phyloP scores from a whole-genome alignment of 129 eudicot genomes.

The Chrysanthemum makinoi region DNA sequence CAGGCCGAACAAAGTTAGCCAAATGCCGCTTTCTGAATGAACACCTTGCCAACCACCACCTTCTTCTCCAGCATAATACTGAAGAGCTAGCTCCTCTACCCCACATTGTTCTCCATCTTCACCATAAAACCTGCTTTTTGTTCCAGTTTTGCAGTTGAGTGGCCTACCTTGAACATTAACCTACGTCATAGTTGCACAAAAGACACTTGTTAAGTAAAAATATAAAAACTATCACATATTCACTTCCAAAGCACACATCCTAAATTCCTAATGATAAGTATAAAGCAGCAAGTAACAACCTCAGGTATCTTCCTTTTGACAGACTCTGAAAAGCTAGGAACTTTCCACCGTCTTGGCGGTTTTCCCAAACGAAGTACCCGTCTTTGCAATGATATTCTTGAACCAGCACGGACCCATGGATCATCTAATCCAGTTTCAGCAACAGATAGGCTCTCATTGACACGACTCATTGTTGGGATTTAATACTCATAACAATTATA shows the following conservation, averaged over 20 bases:
- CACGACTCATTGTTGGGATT: conserved; percentile 58
- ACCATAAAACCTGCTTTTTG: conserved; percentile 83
- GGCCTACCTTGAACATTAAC: conserved; percentile 89
- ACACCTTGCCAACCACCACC: conserved; percentile 96
- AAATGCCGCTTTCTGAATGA: conserved; percentile 91
- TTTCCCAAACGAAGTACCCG: conserved; percentile 81
- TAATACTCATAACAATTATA: no score
- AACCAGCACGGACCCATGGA: conserved; percentile 95
- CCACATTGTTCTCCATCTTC: conserved; percentile 97
- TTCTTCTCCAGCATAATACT: conserved; percentile 88
- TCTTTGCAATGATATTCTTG: conserved; percentile 75
- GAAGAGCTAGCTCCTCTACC: conserved; percentile 86
- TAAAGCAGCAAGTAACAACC: conserved; percentile 38
- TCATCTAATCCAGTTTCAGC: conserved; percentile 79
- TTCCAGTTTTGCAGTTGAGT: conserved; percentile 58
- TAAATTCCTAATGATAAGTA: background rate
- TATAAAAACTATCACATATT: no score
- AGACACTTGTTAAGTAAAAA: conserved; percentile 4
- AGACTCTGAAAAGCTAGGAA: conserved; percentile 66
- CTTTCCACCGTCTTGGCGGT: conserved; percentile 97
- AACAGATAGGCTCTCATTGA: conserved; percentile 71
- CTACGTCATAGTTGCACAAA: conserved; percentile 29
- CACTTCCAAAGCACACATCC: background rate
- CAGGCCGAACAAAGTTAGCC: conserved; percentile 83
- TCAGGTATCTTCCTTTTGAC: conserved; percentile 77